Evolutionary conservation across 2,329 filamentous ascomycete species (phyloP).

Genomic region (Dendryphion nanum): DNA sequence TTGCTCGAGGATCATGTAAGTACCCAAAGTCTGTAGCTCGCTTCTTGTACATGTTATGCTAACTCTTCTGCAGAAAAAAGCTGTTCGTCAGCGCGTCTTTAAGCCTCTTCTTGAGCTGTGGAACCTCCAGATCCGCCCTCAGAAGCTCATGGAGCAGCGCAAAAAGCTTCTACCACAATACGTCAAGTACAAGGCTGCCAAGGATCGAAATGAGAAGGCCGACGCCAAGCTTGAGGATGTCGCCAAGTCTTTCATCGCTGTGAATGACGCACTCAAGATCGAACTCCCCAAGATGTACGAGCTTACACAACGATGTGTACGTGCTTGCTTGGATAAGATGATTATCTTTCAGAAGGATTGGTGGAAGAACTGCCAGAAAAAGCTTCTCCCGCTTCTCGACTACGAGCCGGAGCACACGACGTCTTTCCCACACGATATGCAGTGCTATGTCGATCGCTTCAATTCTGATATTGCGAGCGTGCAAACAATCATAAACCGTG

Average conservation of each 20-base stretch:
- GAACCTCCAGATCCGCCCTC: slow-evolving; percentile 77
- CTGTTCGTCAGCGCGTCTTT: slow-evolving; percentile 79
- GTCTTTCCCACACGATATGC: slow-evolving; percentile 62
- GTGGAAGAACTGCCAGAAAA: slow-evolving; percentile 81
- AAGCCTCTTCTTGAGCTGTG: slow-evolving; percentile 78
- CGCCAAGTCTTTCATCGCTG: slow-evolving; percentile 83
- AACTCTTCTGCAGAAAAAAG: slow-evolving; percentile 47
- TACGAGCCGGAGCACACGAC: slow-evolving; percentile 42
- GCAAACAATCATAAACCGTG: slow-evolving; percentile 67
- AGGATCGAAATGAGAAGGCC: slow-evolving; percentile 77
- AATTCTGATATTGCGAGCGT: slow-evolving; percentile 74
- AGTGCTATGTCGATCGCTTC: slow-evolving; percentile 76
- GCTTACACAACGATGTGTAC: slow-evolving; percentile 79
- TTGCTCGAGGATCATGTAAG: slow-evolving; percentile 82
- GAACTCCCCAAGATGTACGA: slow-evolving; percentile 82
- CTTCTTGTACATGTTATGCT: slow-evolving; percentile 12
- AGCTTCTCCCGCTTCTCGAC: slow-evolving; percentile 72
- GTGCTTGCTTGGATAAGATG: slow-evolving; percentile 78
- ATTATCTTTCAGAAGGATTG: slow-evolving; percentile 80
- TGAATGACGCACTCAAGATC: slow-evolving; percentile 91
- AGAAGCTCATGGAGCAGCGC: slow-evolving; percentile 88
- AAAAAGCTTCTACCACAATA: slow-evolving; percentile 91
- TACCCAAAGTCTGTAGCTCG: slow-evolving; percentile 11
- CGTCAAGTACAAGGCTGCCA: slow-evolving; percentile 74
- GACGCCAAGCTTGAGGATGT: slow-evolving; percentile 83